These are phyloP conservation scores for Aspergillus brasiliensis DNA, from an alignment of 2,329 filamentous ascomycete genomes.

Conservation along the genomic window DNA sequence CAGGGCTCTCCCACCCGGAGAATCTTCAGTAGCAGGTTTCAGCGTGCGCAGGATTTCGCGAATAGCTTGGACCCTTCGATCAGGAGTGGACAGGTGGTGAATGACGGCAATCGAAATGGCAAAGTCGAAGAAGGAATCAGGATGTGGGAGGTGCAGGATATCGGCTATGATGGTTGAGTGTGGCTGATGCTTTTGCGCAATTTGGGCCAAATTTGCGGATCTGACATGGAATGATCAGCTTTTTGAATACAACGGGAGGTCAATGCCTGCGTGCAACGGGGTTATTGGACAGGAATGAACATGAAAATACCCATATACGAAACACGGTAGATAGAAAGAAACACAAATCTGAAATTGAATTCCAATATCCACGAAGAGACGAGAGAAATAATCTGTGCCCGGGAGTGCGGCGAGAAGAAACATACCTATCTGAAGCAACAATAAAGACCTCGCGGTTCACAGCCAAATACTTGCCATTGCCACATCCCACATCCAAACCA, in stretches of 20 bases:
- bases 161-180: constrained; percentile 79
- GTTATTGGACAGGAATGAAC: constrained; percentile 7
- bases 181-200: constrained; percentile 60
- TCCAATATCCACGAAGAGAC: not conserved
- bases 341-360: constrained; percentile 17
- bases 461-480: constrained; percentile 91
- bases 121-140: constrained; percentile 69
- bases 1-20: constrained; percentile 64
- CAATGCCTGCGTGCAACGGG: constrained; percentile 5
- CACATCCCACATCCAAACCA: constrained; percentile 90
- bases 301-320: constrained; percentile 9
- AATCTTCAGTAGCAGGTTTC: constrained; percentile 26
- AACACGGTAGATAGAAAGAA: constrained; percentile 17
- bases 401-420: constrained; percentile 31
- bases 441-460: constrained; percentile 79
- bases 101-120: constrained; percentile 92
- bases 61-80: constrained; percentile 73
- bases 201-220: constrained; percentile 60
- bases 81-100: constrained; percentile 83
- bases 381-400: too few species aligned
- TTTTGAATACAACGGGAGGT: not conserved
- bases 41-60: constrained; percentile 70
- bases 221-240: constrained; percentile 38
- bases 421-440: constrained; percentile 80
- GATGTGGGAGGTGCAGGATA: constrained; percentile 80